These are phyloP conservation scores for Debaryomycetaceae sp. DNA, from an alignment of 1,139 yeast species.

Conservation along the genomic window DNA sequence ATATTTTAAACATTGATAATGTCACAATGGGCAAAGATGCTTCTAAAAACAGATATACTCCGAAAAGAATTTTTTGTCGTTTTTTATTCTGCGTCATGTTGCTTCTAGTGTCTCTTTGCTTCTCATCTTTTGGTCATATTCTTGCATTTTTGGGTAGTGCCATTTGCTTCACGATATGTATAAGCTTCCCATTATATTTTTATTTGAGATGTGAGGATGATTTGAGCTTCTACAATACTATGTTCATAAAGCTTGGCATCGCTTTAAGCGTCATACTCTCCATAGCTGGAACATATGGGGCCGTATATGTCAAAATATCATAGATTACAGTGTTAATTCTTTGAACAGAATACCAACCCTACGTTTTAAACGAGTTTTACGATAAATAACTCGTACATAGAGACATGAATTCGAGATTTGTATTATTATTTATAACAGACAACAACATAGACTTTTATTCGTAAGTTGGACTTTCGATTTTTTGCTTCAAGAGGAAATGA, in stretches of 20 bases:
- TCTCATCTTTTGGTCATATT: conserved; percentile 77
- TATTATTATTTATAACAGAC: no score
- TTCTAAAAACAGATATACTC: conserved; percentile 3
- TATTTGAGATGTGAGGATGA: conserved; percentile 55
- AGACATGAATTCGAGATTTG: no score
- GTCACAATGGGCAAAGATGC: conserved; percentile 7
- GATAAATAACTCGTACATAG: no score
- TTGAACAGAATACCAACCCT: not conserved
- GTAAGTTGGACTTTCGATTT: no score
- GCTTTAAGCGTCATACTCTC: conserved; percentile 45
- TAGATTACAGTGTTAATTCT: not conserved
- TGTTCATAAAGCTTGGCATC: conserved; percentile 45
- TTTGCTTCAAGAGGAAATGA: no score
- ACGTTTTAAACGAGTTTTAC: no score
- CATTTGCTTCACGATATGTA: conserved; percentile 75
- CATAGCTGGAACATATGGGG: conserved; percentile 45
- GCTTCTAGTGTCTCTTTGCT: conserved; percentile 52
- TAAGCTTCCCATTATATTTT: conserved; percentile 72
- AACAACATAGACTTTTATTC: no score
- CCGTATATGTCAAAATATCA: conserved; percentile 16
- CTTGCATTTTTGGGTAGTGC: conserved; percentile 83
- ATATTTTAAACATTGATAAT: conserved; percentile 12
- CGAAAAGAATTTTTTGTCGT: conserved; percentile 30
- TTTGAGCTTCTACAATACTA: conserved; percentile 33
- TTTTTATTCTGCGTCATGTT: conserved; percentile 19